A percentile compares a stretch with the other conserved stretches of the same genome.
These are phyloP conservation scores for Mariannaea elegans DNA, from an alignment of 2,329 filamentous ascomycete species.

Conservation along the genomic window DNA sequence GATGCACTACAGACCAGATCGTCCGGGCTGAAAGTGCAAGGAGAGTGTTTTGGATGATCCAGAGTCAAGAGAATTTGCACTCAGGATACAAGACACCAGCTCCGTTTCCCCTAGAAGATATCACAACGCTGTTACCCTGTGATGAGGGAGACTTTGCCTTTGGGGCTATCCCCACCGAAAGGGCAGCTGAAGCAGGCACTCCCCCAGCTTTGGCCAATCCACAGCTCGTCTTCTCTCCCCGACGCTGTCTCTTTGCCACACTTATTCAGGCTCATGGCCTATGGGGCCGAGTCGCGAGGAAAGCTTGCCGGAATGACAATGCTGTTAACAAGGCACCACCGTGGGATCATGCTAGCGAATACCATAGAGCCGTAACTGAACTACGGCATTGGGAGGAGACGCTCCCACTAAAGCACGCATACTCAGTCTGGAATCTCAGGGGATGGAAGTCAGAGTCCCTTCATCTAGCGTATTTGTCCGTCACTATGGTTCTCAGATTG, in stretches of 20 bases:
- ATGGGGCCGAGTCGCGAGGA: slow-evolving; percentile 48
- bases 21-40: slow-evolving; percentile 46
- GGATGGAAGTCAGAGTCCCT: slow-evolving; percentile 46
- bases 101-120: slow-evolving; percentile 46
- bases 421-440: slow-evolving; percentile 49
- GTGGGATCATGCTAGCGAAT: slow-evolving; percentile 41
- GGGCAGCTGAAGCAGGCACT: slow-evolving; percentile 46
- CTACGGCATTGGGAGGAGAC: slow-evolving; percentile 42
- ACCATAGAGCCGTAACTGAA: slow-evolving; percentile 27
- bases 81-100: slow-evolving; percentile 45
- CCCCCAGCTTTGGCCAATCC: slow-evolving; percentile 41
- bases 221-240: slow-evolving; percentile 29
- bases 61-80: slow-evolving; percentile 49
- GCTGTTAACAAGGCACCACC: slow-evolving; percentile 20
- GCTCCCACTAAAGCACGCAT: slow-evolving; percentile 44
- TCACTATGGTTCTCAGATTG: slow-evolving; percentile 47
- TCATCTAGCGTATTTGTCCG: slow-evolving; percentile 48
- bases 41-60: slow-evolving; percentile 50
- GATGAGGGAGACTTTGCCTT: slow-evolving; percentile 50
- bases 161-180: slow-evolving; percentile 38
- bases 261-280: slow-evolving; percentile 49
- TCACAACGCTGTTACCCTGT: slow-evolving; percentile 48
- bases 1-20: slow-evolving; percentile 40
- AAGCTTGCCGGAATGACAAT: slow-evolving; percentile 33
- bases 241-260: slow-evolving; percentile 48